phyloP scores from a whole-genome alignment of 2,329 filamentous ascomycete genomes.

The Gaeumannomyces tritici region DNA sequence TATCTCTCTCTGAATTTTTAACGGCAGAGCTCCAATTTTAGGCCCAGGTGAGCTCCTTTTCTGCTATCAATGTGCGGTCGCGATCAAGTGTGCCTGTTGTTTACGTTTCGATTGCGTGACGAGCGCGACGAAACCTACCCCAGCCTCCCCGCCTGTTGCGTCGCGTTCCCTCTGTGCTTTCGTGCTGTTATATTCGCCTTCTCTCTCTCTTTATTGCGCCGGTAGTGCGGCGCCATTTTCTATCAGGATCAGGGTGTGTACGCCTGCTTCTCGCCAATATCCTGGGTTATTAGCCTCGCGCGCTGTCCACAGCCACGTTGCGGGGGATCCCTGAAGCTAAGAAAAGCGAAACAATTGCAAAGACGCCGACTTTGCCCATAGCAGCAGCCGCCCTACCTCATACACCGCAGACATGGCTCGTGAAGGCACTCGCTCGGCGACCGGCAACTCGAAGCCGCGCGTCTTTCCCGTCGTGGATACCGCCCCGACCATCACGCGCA shows the following conservation, averaged over 20 bases:
- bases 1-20: background rate
- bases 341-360: background rate
- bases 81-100: background rate
- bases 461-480: constrained; percentile 40
- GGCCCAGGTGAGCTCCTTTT: background rate
- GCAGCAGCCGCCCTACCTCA: background rate
- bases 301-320: background rate
- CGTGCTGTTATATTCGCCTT: background rate
- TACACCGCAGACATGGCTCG: constrained; percentile 27
- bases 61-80: background rate
- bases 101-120: background rate
- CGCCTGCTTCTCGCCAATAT: background rate
- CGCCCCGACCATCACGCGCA: constrained; percentile 33
- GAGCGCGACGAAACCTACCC: background rate
- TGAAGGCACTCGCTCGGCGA: constrained; percentile 41
- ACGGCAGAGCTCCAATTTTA: background rate
- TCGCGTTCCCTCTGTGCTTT: background rate
- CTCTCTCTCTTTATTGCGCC: background rate
- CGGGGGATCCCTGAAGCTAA: background rate
- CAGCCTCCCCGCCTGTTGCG: background rate
- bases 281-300: background rate
- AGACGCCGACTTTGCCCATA: background rate
- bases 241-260: background rate
- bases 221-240: background rate
- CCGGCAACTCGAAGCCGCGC: constrained; percentile 43